These are phyloP conservation scores for Euphrasia confusa DNA, from an alignment of 257 asterid species.

Conservation along the genomic window DNA sequence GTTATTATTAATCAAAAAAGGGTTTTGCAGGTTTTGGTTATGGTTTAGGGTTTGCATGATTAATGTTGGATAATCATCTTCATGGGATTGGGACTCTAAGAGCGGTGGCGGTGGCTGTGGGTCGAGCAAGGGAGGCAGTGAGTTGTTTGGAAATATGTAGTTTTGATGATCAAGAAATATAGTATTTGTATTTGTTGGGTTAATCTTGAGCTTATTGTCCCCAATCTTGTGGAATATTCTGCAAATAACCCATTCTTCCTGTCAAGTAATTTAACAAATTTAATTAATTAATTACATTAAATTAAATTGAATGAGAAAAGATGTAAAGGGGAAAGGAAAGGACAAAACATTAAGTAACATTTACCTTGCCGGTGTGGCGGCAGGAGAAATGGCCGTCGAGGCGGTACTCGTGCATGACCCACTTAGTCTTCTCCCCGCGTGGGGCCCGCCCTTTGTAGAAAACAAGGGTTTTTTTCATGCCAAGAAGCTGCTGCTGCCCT, in stretches of 20 bases:
- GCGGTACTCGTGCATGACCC: conserved; percentile 95
- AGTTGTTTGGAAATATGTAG: conserved; percentile 27
- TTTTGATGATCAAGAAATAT: conserved; percentile 33
- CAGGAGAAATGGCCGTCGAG: conserved; percentile 64
- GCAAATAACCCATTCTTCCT: conserved; percentile 87
- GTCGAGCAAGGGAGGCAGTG: conserved; percentile 47
- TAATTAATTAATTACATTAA: background rate
- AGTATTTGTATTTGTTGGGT: conserved; percentile 3
- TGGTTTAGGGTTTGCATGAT: conserved; percentile 29
- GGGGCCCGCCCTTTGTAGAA: conserved; percentile 88
- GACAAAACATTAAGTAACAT: too few species aligned
- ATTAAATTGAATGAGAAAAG: too few species aligned
- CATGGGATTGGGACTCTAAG: background rate
- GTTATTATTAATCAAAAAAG: conserved; percentile 18
- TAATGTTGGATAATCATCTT: conserved; percentile 2
- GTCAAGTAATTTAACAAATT: conserved; percentile 12
- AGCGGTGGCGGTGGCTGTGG: conserved; percentile 18
- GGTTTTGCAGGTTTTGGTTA: too few species aligned
- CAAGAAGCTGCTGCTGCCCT: conserved; percentile 48
- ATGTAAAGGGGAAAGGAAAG: too few species aligned
- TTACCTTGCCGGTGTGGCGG: conserved; percentile 63
- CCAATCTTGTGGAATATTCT: conserved; percentile 55
- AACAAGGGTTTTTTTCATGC: conserved; percentile 87
- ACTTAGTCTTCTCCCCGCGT: conserved; percentile 70
- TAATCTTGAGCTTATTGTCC: conserved; percentile 40